A percentile compares a stretch with the other conserved stretches of the same genome.
Conservation (phyloP, 169 alveolate species). For the Theileria annulata region DNA sequence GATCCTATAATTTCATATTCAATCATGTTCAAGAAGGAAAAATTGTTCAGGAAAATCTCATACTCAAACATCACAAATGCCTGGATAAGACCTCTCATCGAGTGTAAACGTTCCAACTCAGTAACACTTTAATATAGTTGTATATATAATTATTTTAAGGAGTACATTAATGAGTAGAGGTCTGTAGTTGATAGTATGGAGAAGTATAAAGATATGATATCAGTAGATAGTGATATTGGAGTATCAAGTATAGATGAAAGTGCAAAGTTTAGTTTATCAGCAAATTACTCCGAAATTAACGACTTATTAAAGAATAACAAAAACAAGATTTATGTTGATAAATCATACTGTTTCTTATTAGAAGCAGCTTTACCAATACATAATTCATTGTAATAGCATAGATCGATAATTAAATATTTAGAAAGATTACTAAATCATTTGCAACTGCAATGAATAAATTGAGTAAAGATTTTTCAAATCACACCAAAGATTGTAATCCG, state of each 20-base stretch:
- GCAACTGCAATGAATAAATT: slow-evolving; percentile 60
- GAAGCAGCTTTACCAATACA: slow-evolving; percentile 61
- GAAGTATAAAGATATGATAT: slow-evolving; percentile 37
- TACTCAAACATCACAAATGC: slow-evolving; percentile 48
- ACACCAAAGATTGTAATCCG: slow-evolving; percentile 50
- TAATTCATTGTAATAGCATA: slow-evolving; percentile 27
- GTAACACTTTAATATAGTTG: slow-evolving; percentile 6
- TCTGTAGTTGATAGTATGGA: slow-evolving; percentile 42
- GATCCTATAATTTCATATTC: slow-evolving; percentile 76
- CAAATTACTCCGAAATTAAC: slow-evolving; percentile 38
- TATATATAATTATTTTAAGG: not conserved
- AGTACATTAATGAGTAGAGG: slow-evolving; percentile 12
- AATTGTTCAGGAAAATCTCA: slow-evolving; percentile 5
- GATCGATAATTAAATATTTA: not conserved
- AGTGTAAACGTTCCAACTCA: slow-evolving; percentile 43
- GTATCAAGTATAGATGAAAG: slow-evolving; percentile 44
- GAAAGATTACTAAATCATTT: slow-evolving; percentile 69
- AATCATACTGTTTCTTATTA: slow-evolving; percentile 56
- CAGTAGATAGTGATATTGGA: slow-evolving; percentile 42
- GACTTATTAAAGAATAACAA: slow-evolving; percentile 11
- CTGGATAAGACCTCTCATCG: slow-evolving; percentile 57
- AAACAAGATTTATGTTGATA: slow-evolving; percentile 27
- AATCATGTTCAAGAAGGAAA: slow-evolving; percentile 26
- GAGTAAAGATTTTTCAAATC: slow-evolving; percentile 49
- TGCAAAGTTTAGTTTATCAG: slow-evolving; percentile 52